Evolutionary conservation across 805 yeast genomes (phyloP), one percentile per base, ranked within the genome.

Genomic region (Myxozyma monticola): DNA sequence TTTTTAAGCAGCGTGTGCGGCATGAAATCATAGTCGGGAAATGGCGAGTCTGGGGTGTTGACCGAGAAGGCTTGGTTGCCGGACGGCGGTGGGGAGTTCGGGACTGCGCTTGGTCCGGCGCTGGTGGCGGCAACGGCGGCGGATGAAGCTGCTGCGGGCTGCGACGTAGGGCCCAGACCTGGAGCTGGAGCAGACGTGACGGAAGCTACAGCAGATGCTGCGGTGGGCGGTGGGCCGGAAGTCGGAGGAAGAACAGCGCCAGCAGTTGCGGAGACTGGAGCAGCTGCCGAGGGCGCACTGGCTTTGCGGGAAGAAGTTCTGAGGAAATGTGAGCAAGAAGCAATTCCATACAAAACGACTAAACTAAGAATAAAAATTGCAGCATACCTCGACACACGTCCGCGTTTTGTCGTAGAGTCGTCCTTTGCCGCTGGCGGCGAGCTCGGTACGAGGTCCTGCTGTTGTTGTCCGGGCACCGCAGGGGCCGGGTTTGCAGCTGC

Each of bases 11-110:
- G 49, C 2, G 63, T 58, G 41, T 61, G 53, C 26, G 56, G 49
- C 42, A 62, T 45, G 35, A 59, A 61, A 34, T 62, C 64, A 38
- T 62, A 62, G 42, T 62, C 65, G 9, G 64, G 63, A 18, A 62
- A 48, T n/a, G 60, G 56, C 15, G 59, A 56, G 33, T 54, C 59
- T 5, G 56, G 60, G n/a, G 56, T 49, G 14, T 29, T 37, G 2
- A 43, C 57, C 9, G 53, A 22, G 7, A 29, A 20, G 25, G 34
- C 30, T 15, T n/a, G 12, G n/a, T 18, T 17, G 7, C 41, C n/a
- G 3, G 37, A 14, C n/a, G 42, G 33, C 4, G 37, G 31, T 12
- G 41, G 17, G 21, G 37, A 18, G 24, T 24, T 17, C 7, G 24
- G 12, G 22, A 14, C 6, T 4, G 31, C 14, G 35, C 20, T 15